phyloP scores from a whole-genome alignment of 805 yeast species.

The Suhomyces tanzawaensis region DNA sequence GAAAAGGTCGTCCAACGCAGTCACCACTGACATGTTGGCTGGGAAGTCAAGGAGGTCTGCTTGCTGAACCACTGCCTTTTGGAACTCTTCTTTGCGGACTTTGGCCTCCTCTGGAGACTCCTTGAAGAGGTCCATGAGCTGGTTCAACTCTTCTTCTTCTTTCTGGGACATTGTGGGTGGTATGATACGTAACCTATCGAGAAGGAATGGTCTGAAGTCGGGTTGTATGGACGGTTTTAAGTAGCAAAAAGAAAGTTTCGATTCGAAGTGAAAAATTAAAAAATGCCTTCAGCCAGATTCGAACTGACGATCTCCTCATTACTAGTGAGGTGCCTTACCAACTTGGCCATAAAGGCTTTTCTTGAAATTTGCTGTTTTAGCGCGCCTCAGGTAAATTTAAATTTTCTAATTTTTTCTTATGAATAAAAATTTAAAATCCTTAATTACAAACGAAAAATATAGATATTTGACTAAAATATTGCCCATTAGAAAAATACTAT shows the following conservation, averaged over 20 bases:
- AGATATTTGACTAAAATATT: too few species aligned
- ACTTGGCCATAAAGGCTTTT: constrained; percentile 35
- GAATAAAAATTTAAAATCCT: too few species aligned
- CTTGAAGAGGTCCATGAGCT: constrained; percentile 30
- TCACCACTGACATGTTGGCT: constrained; percentile 43
- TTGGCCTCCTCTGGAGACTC: constrained; percentile 29
- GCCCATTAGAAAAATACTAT: too few species aligned
- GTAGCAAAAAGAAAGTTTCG: background rate
- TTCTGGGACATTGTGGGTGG: background rate
- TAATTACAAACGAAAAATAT: too few species aligned
- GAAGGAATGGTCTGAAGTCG: background rate
- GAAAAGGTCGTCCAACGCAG: constrained; percentile 83
- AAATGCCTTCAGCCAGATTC: constrained; percentile 33
- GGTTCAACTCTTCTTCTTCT: constrained; percentile 27
- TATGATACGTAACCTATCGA: background rate
- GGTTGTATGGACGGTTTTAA: background rate
- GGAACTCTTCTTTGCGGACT: constrained; percentile 21
- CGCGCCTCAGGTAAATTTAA: too few species aligned
- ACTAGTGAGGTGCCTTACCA: constrained; percentile 44
- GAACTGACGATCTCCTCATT: constrained; percentile 43
- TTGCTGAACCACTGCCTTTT: constrained; percentile 19
- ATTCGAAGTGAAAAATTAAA: constrained; percentile 12
- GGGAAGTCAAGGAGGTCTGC: constrained; percentile 24
- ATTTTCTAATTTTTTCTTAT: too few species aligned
- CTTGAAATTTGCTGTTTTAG: background rate